phyloP scores from a whole-genome alignment of 495 filamentous ascomycete species.

The Podospora tetraspora region DNA sequence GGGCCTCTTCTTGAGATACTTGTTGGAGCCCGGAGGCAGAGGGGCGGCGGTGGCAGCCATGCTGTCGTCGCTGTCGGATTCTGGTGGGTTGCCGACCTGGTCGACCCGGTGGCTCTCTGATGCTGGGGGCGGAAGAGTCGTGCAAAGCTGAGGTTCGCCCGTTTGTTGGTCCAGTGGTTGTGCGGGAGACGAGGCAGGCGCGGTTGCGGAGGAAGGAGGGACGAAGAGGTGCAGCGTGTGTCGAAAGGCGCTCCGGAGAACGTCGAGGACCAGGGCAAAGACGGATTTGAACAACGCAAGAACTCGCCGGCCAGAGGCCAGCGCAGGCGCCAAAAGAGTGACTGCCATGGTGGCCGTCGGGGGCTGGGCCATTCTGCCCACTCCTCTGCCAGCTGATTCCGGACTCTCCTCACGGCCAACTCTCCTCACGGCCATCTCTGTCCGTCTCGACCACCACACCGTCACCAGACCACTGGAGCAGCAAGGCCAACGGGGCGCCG shows the following conservation, averaged over 20 bases:
- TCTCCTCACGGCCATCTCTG: not conserved
- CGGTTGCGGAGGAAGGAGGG: conserved; percentile 1
- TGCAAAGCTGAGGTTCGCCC: conserved; percentile 5
- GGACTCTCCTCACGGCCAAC: not conserved
- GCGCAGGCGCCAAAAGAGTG: conserved; percentile 21
- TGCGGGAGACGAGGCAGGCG: conserved; percentile 2
- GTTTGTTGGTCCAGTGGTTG: conserved; percentile 5
- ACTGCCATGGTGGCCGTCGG: conserved; percentile 23
- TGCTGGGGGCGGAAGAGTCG: conserved; percentile 6
- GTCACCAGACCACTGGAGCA: not conserved
- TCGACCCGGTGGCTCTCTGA: not conserved
- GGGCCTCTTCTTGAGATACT: conserved; percentile 5
- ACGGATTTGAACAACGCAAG: conserved; percentile 24
- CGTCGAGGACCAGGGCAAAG: conserved; percentile 21
- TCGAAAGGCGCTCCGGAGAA: conserved; percentile 19
- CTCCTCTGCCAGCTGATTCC: not conserved
- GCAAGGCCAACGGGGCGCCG: not conserved
- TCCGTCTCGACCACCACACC: conserved; percentile 5
- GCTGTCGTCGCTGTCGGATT: conserved; percentile 3
- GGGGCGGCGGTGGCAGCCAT: conserved; percentile 18
- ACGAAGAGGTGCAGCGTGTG: conserved; percentile 16
- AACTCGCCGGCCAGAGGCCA: conserved; percentile 24
- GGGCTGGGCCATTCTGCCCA: not conserved
- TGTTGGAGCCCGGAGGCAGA: conserved; percentile 6
- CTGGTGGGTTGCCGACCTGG: not conserved